Conservation (phyloP, 2,329 filamentous ascomycete genomes). For the Acrocalymma vagum region DNA sequence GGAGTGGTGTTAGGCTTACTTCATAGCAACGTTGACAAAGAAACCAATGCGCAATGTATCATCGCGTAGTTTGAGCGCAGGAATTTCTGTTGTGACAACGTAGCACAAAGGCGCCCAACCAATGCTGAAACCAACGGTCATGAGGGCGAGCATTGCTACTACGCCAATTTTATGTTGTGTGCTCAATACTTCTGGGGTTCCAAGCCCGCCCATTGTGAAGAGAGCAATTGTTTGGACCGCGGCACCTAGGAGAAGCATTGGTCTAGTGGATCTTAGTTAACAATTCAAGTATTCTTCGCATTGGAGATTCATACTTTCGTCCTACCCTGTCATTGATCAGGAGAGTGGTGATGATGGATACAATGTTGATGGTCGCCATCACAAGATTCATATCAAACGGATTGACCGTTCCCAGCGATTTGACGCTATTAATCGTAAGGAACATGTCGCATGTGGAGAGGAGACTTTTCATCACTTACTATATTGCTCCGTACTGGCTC, state of each 20-base stretch:
- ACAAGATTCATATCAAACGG: constrained; percentile 7
- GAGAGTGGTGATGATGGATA: constrained; percentile 5
- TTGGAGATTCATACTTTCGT: constrained; percentile 2
- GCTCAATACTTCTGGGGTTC: background rate
- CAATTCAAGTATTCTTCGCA: background rate
- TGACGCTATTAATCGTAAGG: constrained; percentile 1
- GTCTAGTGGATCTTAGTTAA: constrained; percentile 1
- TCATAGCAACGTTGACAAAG: constrained; percentile 8
- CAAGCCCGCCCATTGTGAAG: constrained; percentile 7
- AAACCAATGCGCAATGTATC: constrained; percentile 8
- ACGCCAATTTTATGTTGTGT: constrained; percentile 3
- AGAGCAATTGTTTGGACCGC: constrained; percentile 7
- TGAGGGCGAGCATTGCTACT: constrained; percentile 4
- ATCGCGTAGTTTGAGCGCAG: constrained; percentile 6
- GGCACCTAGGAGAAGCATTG: constrained; percentile 6
- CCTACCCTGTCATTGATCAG: constrained; percentile 3
- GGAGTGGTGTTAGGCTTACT: constrained; percentile 8
- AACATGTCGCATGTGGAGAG: background rate
- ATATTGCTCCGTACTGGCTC: constrained; percentile 13
- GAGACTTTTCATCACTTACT: constrained; percentile 2
- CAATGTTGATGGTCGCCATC: constrained; percentile 6
- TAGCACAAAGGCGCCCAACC: constrained; percentile 8
- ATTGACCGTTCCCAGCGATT: constrained; percentile 12
- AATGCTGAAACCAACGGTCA: constrained; percentile 6
- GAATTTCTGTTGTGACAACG: constrained; percentile 9